Conservation (phyloP, 2,329 filamentous ascomycete species). For the Curvularia lunata region DNA sequence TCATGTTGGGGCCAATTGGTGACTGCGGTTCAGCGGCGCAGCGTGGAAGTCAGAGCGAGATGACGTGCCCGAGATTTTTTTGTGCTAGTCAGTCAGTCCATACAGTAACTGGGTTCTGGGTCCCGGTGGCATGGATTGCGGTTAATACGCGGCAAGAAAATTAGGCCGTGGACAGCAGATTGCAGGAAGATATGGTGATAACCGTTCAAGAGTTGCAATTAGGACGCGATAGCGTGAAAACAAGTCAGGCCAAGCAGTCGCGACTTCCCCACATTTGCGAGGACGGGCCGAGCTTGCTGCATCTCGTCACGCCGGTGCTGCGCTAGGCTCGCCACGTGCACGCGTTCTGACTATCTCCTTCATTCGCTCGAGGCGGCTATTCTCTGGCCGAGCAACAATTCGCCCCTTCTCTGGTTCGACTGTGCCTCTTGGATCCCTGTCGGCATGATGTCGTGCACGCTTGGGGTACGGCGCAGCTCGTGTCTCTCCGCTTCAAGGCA, state of each 20-base stretch:
- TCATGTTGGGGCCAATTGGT: slow-evolving; percentile 23
- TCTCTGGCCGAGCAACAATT: neutral
- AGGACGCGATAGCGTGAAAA: neutral
- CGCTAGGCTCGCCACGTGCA: slow-evolving; percentile 10
- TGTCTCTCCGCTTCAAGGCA: slow-evolving; percentile 16
- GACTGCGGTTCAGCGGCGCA: slow-evolving; percentile 9
- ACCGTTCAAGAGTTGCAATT: neutral
- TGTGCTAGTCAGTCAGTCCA: neutral
- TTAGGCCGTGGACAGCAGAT: slow-evolving; percentile 7
- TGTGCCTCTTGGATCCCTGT: slow-evolving; percentile 19
- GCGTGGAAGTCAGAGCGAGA: slow-evolving; percentile 14
- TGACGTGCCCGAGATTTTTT: slow-evolving; percentile 19
- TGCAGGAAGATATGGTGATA: neutral
- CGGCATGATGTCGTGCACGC: slow-evolving; percentile 6
- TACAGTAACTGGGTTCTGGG: slow-evolving; percentile 4
- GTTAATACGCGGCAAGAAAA: slow-evolving; percentile 9
- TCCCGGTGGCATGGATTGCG: slow-evolving; percentile 12
- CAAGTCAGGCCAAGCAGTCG: slow-evolving; percentile 9
- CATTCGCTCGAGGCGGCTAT: slow-evolving; percentile 8
- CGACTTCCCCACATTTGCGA: slow-evolving; percentile 12
- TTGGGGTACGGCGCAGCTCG: slow-evolving; percentile 9
- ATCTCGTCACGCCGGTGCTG: slow-evolving; percentile 8
- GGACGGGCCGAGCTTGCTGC: slow-evolving; percentile 16
- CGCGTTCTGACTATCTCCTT: slow-evolving; percentile 9
- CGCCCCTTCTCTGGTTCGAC: slow-evolving; percentile 12